These are phyloP conservation scores for Colletotrichum truncatum DNA, from an alignment of 2,329 filamentous ascomycete species.

Conservation along the genomic window DNA sequence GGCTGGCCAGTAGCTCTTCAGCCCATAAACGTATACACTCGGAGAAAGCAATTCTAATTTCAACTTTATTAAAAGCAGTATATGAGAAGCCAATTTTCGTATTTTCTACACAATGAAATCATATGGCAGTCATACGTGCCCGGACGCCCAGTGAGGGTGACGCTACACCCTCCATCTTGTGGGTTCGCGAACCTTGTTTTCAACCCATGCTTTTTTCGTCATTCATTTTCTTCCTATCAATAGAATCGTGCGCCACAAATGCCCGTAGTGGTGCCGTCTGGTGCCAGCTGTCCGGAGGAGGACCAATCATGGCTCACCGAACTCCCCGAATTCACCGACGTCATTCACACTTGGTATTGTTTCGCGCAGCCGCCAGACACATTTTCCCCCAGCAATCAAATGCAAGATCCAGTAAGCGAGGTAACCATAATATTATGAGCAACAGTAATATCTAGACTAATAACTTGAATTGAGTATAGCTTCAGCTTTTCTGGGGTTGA, in stretches of 20 bases:
- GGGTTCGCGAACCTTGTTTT: background rate
- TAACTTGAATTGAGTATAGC: no score
- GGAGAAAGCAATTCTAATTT: background rate
- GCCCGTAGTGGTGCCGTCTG: background rate
- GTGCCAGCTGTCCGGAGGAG: background rate
- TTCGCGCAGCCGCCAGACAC: no score
- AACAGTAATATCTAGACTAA: no score
- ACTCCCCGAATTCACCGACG: no score
- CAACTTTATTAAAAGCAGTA: background rate
- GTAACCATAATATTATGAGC: no score
- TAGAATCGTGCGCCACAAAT: background rate
- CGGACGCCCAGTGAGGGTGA: background rate
- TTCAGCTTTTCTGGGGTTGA: no score
- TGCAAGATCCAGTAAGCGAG: no score
- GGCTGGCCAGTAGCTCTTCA: background rate
- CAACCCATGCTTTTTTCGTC: background rate
- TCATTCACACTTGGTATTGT: no score
- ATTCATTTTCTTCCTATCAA: background rate
- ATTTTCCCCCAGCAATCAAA: no score
- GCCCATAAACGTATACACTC: background rate
- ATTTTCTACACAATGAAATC: background rate
- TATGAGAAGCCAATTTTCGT: background rate
- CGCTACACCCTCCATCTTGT: background rate
- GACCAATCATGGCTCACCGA: no score
- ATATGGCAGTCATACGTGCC: background rate